Evolutionary conservation across 441 rosid genomes (phyloP), one percentile per base, ranked within the genome.

Genomic region (Bocquillonia castaneifolia): DNA sequence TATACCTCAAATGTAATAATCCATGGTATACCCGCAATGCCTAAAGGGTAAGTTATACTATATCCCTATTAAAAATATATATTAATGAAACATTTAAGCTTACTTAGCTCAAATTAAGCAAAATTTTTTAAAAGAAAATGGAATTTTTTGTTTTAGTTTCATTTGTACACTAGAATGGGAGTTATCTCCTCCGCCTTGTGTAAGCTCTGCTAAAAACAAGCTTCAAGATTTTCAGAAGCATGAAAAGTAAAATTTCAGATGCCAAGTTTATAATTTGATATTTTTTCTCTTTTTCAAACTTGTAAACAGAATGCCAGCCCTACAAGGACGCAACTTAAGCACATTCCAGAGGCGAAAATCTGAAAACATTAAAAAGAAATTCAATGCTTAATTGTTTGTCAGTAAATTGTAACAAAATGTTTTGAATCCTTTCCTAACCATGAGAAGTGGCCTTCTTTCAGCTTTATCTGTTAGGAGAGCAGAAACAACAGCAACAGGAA

Each of bases 1-100:
- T 37, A 29, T 58, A 68, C 64, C 71, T 68, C 71, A 13, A 64
- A 68, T 47, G 45, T 44, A 20, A 68, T 44, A 22, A 68, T 64
- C 71, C 71, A 68, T 31, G 71, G 71, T 57, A 68, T 45, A 8
- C 64, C 71, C 10, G 56, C 18, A 64, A 68, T 31, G 55, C 71
- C 71, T 44, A 68, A 13, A 15, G 64, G 18, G 25, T 44, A 68
- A 15, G 55, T 5, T 31, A 15, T 10, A 17, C 31, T 23, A 10
- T 3, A 58, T 10, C 54, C 56, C 71, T 52, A 18, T 3, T 26
- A 14, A 6, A 1, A 52, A 10, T 1, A 9, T n/a, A n/a, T n/a
- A 42, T 2, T 42, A 18, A 34, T n/a, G n/a, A n/a, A n/a, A n/a
- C n/a, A n/a, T n/a, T n/a, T 26, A 18, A 0, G 20, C 28, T 0